Base-by-base conservation (phyloP, 371 early-diverging fungal genomes). In the Apophysomyces ossiformis region DNA sequence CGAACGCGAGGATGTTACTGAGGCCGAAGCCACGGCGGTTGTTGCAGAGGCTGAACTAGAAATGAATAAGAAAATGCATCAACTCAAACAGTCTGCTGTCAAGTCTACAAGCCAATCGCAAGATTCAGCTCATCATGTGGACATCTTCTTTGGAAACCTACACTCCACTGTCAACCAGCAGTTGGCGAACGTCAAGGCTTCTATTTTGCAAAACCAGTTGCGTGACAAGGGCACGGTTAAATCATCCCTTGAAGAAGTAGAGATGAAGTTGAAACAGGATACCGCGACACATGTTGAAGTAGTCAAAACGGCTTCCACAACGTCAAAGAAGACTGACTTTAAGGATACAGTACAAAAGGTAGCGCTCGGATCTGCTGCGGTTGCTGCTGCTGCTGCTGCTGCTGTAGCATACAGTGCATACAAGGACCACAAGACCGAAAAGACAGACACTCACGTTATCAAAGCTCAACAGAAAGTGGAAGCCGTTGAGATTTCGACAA, bases 121-220 rank as follows among this genome's bases (percentile, higher is more conserved):
- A 26, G 21, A n/a, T 18, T n/a, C 54, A 5, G 21, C 18, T 21
- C 54, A 50, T 37, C 71, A 71, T 61, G 56, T 77, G 15, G 78
- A 74, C 26, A 65, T 63, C 18, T 78, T 75, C 73, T 73, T 71
- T 63, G 70, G 69, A 7, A 69, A 75, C 41, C 36, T 78, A 50
- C 71, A 69, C 11, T 64, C 66, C 6, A 75, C 64, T 61, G 67
- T 67, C 18, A 59, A 66, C n/a, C 60, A 35, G 5, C 78, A 78
- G 41, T 50, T 78, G 21, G 57, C 69, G 0, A 60, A 64, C 12
- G 63, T 78, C 37, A 72, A 69, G 59, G 57, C 62, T 15, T 63
- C 68, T 32, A 66, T 78, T 26, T 16, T 66, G 4, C 67, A 71
- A 37, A 66, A 64, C 12, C 61, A 35, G 35, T 61, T 69, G 66